These are phyloP conservation scores for Cairneyella variabilis DNA, from an alignment of 495 filamentous ascomycete species.

Conservation along the genomic window DNA sequence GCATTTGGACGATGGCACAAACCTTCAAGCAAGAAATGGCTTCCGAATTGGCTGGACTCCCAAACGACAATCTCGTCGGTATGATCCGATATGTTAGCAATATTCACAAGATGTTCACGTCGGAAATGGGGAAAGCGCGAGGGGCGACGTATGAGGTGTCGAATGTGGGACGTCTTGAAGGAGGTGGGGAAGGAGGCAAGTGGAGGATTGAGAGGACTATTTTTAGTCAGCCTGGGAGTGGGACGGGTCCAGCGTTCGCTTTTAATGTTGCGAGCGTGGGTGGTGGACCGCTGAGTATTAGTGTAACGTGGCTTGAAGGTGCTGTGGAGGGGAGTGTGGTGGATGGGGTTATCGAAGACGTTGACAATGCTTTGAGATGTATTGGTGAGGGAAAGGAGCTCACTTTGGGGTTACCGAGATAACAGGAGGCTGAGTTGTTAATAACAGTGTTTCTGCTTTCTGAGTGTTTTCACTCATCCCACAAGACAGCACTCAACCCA, in stretches of 20 bases:
- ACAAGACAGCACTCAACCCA: conserved; percentile 19
- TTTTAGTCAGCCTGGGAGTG: conserved; percentile 13
- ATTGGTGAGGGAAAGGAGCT: conserved; percentile 7
- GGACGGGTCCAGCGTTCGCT: conserved; percentile 3
- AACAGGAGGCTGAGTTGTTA: neutral
- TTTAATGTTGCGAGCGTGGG: conserved; percentile 20
- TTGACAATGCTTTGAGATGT: conserved; percentile 1
- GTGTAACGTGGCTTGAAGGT: conserved; percentile 15
- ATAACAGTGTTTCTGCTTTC: no score
- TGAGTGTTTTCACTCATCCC: conserved; percentile 23
- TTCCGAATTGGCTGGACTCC: conserved; percentile 13
- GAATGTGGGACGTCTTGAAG: no score
- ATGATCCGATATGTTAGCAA: conserved; percentile 20
- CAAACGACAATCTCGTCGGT: conserved; percentile 22
- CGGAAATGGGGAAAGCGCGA: conserved; percentile 19
- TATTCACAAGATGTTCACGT: conserved; percentile 16
- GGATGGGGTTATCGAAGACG: neutral
- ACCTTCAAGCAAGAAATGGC: conserved; percentile 10
- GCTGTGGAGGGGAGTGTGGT: conserved; percentile 8
- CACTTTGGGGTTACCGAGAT: neutral
- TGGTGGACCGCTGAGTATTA: conserved; percentile 12
- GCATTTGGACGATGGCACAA: conserved; percentile 13
- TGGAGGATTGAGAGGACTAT: conserved; percentile 17
- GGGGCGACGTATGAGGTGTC: conserved; percentile 25
- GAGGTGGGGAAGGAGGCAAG: no score